Percentiles rank a stretch among this genome's conserved stretches.
These are phyloP conservation scores for Starmera stellimalicola DNA, from an alignment of 1,139 yeast species.

Conservation along the genomic window DNA sequence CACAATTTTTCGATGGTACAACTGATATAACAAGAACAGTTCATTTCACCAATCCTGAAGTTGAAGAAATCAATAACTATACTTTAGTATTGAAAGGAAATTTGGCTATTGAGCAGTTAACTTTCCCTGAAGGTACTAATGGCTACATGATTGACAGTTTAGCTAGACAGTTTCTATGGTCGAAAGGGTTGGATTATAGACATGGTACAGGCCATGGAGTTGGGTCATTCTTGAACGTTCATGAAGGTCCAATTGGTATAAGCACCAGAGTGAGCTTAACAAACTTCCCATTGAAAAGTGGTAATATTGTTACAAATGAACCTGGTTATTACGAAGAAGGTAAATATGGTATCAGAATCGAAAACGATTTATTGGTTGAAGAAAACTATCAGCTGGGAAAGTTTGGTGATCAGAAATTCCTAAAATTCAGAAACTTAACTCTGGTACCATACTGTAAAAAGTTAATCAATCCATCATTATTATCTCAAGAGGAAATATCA, in stretches of 20 bases:
- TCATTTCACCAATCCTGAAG: conserved; percentile 65
- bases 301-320: conserved; percentile 83
- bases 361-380: conserved; percentile 61
- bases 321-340: conserved; percentile 96
- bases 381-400: conserved; percentile 15
- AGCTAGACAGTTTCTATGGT: conserved; percentile 89
- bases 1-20: conserved; percentile 91
- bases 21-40: conserved; percentile 93
- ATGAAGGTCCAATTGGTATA: conserved; percentile 94
- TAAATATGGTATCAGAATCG: conserved; percentile 88
- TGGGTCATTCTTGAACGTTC: conserved; percentile 86
- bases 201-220: conserved; percentile 99
- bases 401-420: conserved; percentile 48
- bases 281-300: conserved; percentile 30
- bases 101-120: conserved; percentile 63
- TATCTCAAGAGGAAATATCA: conserved; percentile 50
- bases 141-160: conserved; percentile 78
- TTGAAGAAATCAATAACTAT: conserved; percentile 63
- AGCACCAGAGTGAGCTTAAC: conserved; percentile 44
- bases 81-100: conserved; percentile 92
- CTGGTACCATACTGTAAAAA: conserved; percentile 78
- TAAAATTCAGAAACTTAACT: conserved; percentile 79
- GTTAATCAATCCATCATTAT: conserved; percentile 48
- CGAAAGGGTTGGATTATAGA: conserved; percentile 76
- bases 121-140: conserved; percentile 81